These are phyloP conservation scores for Tylopilus orsonianus DNA, from an alignment of 1,284 basidiomycete species.

Conservation along the genomic window DNA sequence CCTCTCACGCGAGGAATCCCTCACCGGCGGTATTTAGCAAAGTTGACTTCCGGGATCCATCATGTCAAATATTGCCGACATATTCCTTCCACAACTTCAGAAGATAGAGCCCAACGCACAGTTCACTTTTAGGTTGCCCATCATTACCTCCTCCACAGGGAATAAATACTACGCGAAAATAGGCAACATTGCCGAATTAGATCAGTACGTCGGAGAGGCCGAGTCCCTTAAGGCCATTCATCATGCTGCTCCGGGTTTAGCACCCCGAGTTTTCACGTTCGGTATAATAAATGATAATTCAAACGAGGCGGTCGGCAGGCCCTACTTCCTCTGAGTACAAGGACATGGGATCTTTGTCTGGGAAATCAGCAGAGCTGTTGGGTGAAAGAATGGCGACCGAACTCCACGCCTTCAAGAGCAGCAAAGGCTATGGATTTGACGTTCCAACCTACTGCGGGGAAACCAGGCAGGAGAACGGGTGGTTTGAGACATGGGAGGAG, in stretches of 20 bases:
- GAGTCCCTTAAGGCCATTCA: slow-evolving; percentile 67
- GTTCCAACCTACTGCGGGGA: slow-evolving; percentile 81
- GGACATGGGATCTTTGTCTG: slow-evolving; percentile 50
- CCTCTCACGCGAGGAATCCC: too few relatives aligned
- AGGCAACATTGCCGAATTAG: slow-evolving; percentile 49
- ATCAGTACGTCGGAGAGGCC: slow-evolving; percentile 74
- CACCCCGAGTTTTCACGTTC: slow-evolving; percentile 59
- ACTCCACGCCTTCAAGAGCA: slow-evolving; percentile 56
- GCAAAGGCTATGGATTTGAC: slow-evolving; percentile 68
- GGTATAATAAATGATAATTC: slow-evolving; percentile 41
- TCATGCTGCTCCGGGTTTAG: slow-evolving; percentile 63
- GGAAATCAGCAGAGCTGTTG: slow-evolving; percentile 48
- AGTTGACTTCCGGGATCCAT: neutral
- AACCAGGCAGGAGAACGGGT: slow-evolving; percentile 76
- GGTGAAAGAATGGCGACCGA: slow-evolving; percentile 66
- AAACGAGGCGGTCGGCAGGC: slow-evolving; percentile 39
- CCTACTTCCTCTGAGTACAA: slow-evolving; percentile 80
- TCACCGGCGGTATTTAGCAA: neutral
- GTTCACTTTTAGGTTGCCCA: slow-evolving; percentile 48
- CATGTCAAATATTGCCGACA: slow-evolving; percentile 28
- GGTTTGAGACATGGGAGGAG: slow-evolving; percentile 71
- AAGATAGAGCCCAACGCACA: slow-evolving; percentile 48
- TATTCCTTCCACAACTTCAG: slow-evolving; percentile 46
- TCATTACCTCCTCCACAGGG: slow-evolving; percentile 57
- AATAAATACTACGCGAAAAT: slow-evolving; percentile 60